These are phyloP conservation scores for Hyaloperonospora arabidopsidis DNA, from an alignment of 352 stramenopile genomes.

Conservation along the genomic window DNA sequence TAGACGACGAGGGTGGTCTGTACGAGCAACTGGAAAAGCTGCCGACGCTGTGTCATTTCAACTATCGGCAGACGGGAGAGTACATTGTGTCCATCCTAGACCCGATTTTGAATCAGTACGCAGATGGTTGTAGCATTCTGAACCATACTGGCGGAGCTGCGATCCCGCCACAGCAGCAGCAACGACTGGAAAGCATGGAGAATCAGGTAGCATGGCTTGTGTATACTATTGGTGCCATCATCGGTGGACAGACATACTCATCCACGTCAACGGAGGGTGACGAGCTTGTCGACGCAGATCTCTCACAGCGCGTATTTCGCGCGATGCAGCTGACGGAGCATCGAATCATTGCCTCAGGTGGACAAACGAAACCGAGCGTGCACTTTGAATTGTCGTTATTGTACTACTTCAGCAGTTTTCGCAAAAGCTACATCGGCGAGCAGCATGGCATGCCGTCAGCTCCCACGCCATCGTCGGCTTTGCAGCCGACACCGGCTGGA, in stretches of 20 bases:
- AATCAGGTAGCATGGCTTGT: conserved; percentile 96
- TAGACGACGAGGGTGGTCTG: conserved; percentile 94
- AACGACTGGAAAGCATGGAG: conserved; percentile 84
- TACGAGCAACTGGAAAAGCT: conserved; percentile 96
- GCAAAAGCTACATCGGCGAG: conserved; percentile 89
- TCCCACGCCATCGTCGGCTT: conserved; percentile 41
- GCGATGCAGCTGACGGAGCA: conserved; percentile 94
- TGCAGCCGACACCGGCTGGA: conserved; percentile 28
- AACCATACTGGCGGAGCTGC: conserved; percentile 45
- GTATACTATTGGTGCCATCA: conserved; percentile 94
- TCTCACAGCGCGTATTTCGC: conserved; percentile 94
- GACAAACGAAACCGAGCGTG: conserved; percentile 77
- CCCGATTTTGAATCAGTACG: conserved; percentile 90
- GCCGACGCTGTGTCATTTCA: conserved; percentile 94
- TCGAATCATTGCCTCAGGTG: conserved; percentile 84
- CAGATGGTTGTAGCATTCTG: conserved; percentile 78
- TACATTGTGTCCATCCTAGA: conserved; percentile 93
- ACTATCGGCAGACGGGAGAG: conserved; percentile 90
- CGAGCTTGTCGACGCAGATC: conserved; percentile 91
- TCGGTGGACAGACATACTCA: conserved; percentile 93
- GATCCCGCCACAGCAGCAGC: conserved; percentile 34
- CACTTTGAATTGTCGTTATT: conserved; percentile 93
- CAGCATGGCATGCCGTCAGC: conserved; percentile 83
- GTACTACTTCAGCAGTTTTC: conserved; percentile 95
- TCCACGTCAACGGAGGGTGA: conserved; percentile 89